Conservation (phyloP, 2,329 filamentous ascomycete genomes). For the Trichoderma sp. region DNA sequence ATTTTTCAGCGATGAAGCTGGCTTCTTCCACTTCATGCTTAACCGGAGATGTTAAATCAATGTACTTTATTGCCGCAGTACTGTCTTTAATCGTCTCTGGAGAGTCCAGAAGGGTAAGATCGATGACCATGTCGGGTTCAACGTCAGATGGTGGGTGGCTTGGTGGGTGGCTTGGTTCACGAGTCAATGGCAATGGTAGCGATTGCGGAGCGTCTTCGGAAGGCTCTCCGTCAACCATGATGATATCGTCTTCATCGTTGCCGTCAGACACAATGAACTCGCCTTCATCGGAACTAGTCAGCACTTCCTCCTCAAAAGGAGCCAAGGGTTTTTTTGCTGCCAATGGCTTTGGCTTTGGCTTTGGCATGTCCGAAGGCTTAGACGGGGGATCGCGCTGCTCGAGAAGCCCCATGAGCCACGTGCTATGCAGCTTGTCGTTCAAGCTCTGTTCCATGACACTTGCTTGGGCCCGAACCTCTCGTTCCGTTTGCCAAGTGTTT, state of each 20-base stretch:
- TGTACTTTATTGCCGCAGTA: slow-evolving; percentile 11
- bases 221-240: background rate
- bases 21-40: slow-evolving; percentile 19
- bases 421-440: slow-evolving; percentile 53
- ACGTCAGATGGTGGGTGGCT: slow-evolving; percentile 21
- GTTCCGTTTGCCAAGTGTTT: slow-evolving; percentile 50
- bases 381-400: slow-evolving; percentile 40
- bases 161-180: background rate
- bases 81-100: slow-evolving; percentile 13
- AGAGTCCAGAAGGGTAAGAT: slow-evolving; percentile 31
- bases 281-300: slow-evolving; percentile 50
- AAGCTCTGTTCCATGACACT: slow-evolving; percentile 62
- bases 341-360: slow-evolving; percentile 14
- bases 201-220: background rate
- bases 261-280: slow-evolving; percentile 2
- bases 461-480: slow-evolving; percentile 54
- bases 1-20: background rate
- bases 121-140: slow-evolving; percentile 27
- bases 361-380: slow-evolving; percentile 31
- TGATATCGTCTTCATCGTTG: background rate
- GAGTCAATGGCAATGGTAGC: background rate
- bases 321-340: background rate
- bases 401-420: slow-evolving; percentile 50
- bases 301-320: slow-evolving; percentile 43
- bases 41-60: slow-evolving; percentile 29